These are phyloP conservation scores for Cladophialophora yegresii DNA, from an alignment of 2,329 filamentous ascomycete species.

Conservation along the genomic window DNA sequence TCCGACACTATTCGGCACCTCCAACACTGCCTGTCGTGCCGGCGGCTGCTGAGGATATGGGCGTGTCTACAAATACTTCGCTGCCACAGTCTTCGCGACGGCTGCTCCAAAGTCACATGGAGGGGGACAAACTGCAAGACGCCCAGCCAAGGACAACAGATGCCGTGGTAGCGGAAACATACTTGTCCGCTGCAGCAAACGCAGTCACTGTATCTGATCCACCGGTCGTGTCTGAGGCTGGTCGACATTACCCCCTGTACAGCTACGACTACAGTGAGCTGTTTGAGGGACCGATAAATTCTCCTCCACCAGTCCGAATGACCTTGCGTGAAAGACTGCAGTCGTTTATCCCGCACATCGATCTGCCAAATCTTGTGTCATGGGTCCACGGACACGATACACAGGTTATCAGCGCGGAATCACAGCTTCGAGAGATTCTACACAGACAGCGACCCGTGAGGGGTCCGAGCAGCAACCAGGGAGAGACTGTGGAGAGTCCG, in stretches of 20 bases:
- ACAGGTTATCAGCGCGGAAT: conserved; percentile 28
- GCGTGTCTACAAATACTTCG: not conserved
- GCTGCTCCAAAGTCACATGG: conserved; percentile 13
- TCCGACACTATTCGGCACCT: conserved; percentile 22
- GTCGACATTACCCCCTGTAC: conserved; percentile 33
- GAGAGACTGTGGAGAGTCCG: conserved; percentile 5
- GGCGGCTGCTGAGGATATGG: conserved; percentile 7
- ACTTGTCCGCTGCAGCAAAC: conserved; percentile 34
- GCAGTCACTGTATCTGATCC: conserved; percentile 27
- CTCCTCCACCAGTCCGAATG: conserved; percentile 1
- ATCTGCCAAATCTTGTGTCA: conserved; percentile 21
- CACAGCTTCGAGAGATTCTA: conserved; percentile 31
- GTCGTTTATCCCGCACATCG: conserved; percentile 19
- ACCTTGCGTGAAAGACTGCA: conserved; percentile 22
- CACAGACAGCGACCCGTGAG: conserved; percentile 19
- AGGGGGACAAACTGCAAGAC: conserved; percentile 8
- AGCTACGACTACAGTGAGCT: conserved; percentile 32
- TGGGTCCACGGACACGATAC: conserved; percentile 20
- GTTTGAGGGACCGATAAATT: conserved; percentile 22
- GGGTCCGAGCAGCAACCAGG: conserved; percentile 1
- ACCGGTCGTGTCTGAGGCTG: conserved; percentile 31
- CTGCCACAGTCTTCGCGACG: conserved; percentile 15
- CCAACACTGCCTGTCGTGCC: conserved; percentile 3
- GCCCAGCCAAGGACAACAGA: conserved; percentile 22
- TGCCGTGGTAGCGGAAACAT: conserved; percentile 35